Conservation (phyloP, 257 asterid species). For the Solanum peruvianum region DNA sequence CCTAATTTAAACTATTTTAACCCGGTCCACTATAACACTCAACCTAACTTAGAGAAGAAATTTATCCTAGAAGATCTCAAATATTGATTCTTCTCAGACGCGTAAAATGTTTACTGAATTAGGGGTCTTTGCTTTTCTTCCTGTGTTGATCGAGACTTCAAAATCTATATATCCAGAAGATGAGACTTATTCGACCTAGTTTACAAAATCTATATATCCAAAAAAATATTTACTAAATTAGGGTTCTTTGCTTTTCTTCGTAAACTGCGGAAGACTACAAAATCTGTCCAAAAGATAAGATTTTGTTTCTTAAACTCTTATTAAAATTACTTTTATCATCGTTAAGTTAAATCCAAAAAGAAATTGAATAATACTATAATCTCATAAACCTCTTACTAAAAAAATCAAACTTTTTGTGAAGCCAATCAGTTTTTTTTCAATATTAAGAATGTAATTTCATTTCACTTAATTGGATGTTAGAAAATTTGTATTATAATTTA, state of each 20-base stretch:
- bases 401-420: background rate
- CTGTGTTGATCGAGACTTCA: background rate
- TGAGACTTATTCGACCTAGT: background rate
- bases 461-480: conserved; percentile 57
- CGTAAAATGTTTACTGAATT: background rate
- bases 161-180: background rate
- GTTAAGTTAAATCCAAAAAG: conserved; percentile 43
- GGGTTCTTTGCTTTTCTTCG: background rate
- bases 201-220: background rate
- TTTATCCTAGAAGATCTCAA: background rate
- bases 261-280: background rate
- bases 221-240: background rate
- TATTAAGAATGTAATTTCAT: conserved; percentile 53
- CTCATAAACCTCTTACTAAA: conserved; percentile 46
- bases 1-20: background rate
- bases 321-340: background rate
- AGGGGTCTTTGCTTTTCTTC: background rate
- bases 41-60: background rate
- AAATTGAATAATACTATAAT: conserved; percentile 56
- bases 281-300: background rate
- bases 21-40: background rate
- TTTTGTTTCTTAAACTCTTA: background rate
- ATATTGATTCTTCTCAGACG: background rate
- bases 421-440: background rate
- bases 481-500: conserved; percentile 52